Evolutionary conservation across 139 green algal species (phyloP).

Genomic region (Parachlorella kessleri): DNA sequence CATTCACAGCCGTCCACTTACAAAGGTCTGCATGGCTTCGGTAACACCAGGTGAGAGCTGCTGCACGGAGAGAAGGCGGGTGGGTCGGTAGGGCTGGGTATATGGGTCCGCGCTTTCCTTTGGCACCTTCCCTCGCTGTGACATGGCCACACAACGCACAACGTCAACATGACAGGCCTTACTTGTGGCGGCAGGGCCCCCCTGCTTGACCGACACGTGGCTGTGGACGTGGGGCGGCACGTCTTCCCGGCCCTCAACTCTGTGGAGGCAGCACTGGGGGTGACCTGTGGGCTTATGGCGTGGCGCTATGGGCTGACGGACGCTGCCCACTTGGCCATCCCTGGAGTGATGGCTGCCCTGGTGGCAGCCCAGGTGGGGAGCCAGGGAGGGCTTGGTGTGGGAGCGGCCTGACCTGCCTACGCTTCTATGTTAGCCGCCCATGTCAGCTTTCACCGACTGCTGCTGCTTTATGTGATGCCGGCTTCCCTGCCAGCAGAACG

Average conservation of each 20-base stretch:
- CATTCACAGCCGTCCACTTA: too few species aligned
- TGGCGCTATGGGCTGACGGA: too few species aligned
- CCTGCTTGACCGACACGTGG: conserved; percentile 17
- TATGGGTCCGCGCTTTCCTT: neutral
- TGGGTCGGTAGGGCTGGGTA: neutral
- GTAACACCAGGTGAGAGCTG: too few species aligned
- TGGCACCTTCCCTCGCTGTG: neutral
- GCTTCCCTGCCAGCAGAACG: too few species aligned
- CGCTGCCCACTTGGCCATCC: too few species aligned
- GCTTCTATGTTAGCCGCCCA: too few species aligned
- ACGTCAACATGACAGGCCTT: neutral
- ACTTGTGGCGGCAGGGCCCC: conserved; percentile 10
- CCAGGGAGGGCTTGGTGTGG: neutral
- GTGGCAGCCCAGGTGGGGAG: neutral
- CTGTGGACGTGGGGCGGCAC: conserved; percentile 19
- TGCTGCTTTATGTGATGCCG: too few species aligned
- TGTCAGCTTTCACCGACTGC: too few species aligned
- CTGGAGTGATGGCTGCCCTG: too few species aligned
- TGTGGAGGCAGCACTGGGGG: neutral
- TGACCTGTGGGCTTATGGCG: neutral
- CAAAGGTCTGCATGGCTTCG: too few species aligned
- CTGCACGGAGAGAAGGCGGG: neutral
- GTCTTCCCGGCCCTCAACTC: conserved; percentile 5
- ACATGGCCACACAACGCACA: neutral
- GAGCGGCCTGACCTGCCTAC: too few species aligned